Base-by-base conservation (phyloP, 208 protist species). In the Trypanosoma lewisi region DNA sequence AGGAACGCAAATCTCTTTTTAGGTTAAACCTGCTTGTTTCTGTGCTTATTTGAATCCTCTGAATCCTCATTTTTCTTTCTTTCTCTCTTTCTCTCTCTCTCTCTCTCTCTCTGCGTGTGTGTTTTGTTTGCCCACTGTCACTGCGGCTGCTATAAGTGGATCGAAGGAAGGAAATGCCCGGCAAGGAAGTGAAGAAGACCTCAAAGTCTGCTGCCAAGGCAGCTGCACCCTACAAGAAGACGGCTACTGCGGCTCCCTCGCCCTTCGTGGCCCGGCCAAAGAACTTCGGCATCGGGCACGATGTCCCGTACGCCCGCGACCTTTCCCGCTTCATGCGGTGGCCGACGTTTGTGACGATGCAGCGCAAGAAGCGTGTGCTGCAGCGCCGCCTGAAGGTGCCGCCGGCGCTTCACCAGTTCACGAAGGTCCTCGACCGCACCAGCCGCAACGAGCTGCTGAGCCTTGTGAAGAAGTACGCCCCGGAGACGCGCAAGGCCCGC, bases 381-480 rank as follows among this genome's bases (percentile, higher is more conserved):
- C 78, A 98, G 74, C 79, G 98, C 75, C 91, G 98, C 75, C 86
- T 99, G 31, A 99, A 99, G 91, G 93, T 99, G 52, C 89, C 86
- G 16, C 85, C 89, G 59, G 79, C 89, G 70, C 67, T 93, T 41
- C 89, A 93, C 75, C 89, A 93, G 78, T 93, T 95, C 83, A 87
- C 83, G 60, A 89, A 98, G 76, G 97, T 98, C 60, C 77, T 92
- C 36, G 87, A 97, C 77, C 83, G 97, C 63, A 80, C 86, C 54
- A 97, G 89, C 67, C 95, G 87, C 63, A 91, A 93, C 60, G 98
- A 99, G 85, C 79, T 99, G 16, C 91, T 92, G 61, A 97, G 97
- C 74, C 98, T 98, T 56, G 91, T 99, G 45, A 98, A 96, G 78
- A 99, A 97, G 94, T 99, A 99, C 83, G 91, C 92, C 53, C 98